phyloP scores from a whole-genome alignment of 257 asterid genomes.

The Dorcoceras hygrometricum region DNA sequence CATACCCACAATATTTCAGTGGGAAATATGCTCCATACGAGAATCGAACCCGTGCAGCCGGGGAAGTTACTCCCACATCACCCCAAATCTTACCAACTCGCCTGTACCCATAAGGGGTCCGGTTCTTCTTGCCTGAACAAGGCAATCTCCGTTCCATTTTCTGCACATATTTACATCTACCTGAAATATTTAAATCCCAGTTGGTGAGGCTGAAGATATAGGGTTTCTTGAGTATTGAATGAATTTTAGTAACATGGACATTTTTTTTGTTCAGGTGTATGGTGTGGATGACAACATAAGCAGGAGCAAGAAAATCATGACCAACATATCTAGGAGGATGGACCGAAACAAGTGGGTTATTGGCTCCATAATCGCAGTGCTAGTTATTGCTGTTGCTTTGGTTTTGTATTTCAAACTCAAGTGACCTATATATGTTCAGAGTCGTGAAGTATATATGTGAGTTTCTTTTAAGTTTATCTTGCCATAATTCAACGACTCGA shows the following conservation, averaged over 20 bases:
- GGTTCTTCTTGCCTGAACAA: no score
- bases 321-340: conserved; percentile 68
- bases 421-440: conserved; percentile 17
- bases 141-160: neutral
- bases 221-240: conserved; percentile 1
- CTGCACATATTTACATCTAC: neutral
- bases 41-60: no score
- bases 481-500: neutral
- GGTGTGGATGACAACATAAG: conserved; percentile 71
- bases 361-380: conserved; percentile 43
- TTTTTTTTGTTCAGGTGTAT: conserved; percentile 41
- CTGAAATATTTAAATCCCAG: neutral
- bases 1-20: no score
- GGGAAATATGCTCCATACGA: no score
- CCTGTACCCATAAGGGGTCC: no score
- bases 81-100: no score
- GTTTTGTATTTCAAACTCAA: conserved; percentile 65
- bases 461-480: conserved; percentile 7
- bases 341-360: conserved; percentile 67
- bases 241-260: neutral
- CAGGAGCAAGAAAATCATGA: conserved; percentile 58
- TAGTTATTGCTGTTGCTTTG: conserved; percentile 45
- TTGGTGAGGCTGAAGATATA: neutral
- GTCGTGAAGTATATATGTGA: neutral
- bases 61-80: no score